Evolutionary conservation across 2,329 filamentous ascomycete genomes (phyloP), one percentile per base, ranked within the genome.

Genomic region (Colletotrichum gigasporum): DNA sequence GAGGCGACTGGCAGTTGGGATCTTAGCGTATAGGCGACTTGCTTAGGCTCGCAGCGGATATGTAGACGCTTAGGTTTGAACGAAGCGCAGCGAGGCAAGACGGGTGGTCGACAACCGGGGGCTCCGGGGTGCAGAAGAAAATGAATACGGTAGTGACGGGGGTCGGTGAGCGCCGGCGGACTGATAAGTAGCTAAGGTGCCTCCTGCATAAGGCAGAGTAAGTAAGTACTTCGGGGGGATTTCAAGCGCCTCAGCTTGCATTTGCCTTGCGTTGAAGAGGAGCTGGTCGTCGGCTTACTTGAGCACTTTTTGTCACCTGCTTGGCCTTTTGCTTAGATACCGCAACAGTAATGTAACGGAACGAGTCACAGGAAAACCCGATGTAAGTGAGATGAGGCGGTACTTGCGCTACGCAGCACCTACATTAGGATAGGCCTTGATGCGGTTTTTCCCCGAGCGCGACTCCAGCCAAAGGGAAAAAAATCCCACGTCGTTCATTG

Each of bases 371-470:
- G n/a, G n/a, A n/a, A n/a, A n/a, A n/a, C n/a, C n/a, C n/a, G n/a
- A n/a, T n/a, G n/a, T n/a, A n/a, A n/a, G n/a, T n/a, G n/a, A n/a
- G n/a, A n/a, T n/a, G n/a, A n/a, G n/a, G n/a, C n/a, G n/a, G n/a
- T n/a, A n/a, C n/a, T n/a, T n/a, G n/a, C n/a, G n/a, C n/a, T n/a
- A n/a, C n/a, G n/a, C n/a, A n/a, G n/a, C n/a, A 14, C 28, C 47
- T 16, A 16, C 18, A 51, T 18, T 35, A 18, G 20, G 12, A 41
- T 48, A 9, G 30, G 34, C 20, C 50, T 35, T 22, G 59, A 58
- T 44, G 59, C 53, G 34, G 42, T 41, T 55, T 42, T 50, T 41
- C 59, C 22, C 42, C 52, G 42, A 62, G 53, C 59, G 58, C 35
- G 44, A 42, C 53, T 53, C 59, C 50, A 34, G 28, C 35, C 18